phyloP scores from a whole-genome alignment of 2,329 filamentous ascomycete genomes.

The Aspergillus sclerotialis region DNA sequence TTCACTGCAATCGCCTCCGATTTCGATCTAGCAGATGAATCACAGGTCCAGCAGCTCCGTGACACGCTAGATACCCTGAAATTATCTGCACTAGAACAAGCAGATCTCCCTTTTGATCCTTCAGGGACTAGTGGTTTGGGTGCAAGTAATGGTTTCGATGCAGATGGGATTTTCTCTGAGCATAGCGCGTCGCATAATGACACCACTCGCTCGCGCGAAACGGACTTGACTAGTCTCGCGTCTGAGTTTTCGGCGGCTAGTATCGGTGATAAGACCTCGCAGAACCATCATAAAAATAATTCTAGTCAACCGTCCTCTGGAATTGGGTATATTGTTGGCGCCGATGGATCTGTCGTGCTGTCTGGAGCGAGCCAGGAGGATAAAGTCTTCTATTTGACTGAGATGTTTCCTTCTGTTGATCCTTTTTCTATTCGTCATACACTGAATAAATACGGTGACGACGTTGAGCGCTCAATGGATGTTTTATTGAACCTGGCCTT shows the following conservation, averaged over 20 bases:
- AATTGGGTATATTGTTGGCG: conserved; percentile 18
- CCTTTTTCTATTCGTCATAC: conserved; percentile 59
- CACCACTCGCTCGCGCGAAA: conserved; percentile 38
- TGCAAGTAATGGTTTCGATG: conserved; percentile 14
- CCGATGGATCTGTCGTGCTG: conserved; percentile 21
- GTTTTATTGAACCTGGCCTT: conserved; percentile 73
- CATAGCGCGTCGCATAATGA: conserved; percentile 21
- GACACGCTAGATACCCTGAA: conserved; percentile 60
- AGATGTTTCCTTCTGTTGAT: conserved; percentile 66
- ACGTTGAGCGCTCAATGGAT: conserved; percentile 66
- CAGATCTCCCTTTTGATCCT: conserved; percentile 61
- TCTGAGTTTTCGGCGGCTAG: conserved; percentile 37
- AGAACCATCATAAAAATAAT: conserved; percentile 8
- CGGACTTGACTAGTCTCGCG: conserved; percentile 44
- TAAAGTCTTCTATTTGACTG: conserved; percentile 57
- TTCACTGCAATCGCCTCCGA: conserved; percentile 71
- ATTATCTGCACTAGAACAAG: conserved; percentile 63
- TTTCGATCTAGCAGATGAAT: conserved; percentile 54
- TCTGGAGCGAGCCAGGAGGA: conserved; percentile 40
- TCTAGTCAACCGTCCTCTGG: conserved; percentile 10
- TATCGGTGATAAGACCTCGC: conserved; percentile 16
- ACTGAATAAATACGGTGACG: conserved; percentile 60
- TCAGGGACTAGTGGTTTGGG: conserved; percentile 57
- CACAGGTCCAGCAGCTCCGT: conserved; percentile 49
- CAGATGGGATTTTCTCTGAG: conserved; percentile 18